Base-by-base conservation (phyloP, 23 red algal genomes). In the Chondrus crispus region DNA sequence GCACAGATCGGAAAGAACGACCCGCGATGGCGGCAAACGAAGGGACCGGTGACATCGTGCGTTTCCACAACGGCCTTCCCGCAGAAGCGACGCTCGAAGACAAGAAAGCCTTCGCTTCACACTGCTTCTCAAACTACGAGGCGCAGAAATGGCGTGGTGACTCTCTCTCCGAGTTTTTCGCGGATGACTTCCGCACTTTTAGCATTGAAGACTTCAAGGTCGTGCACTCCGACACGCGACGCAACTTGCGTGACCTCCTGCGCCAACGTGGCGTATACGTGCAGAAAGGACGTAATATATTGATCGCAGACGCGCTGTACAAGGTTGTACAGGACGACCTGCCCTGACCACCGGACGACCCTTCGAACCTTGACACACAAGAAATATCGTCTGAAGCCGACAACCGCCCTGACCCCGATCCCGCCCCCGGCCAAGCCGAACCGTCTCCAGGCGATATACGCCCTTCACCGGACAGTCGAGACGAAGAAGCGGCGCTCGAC, bases 221-320 rank as follows among this genome's bases (percentile, higher is more conserved):
- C 22, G 26, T 76, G 22, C n/a, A 38, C 38, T 41, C 71, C 43
- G 35, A 41, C 71, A 8, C 38, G n/a, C 71, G 71, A n/a, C 71
- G 71, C 19, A 38, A 76, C 71, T 24, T 76, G 26, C 71, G 71
- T 76, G 71, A 76, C 71, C 10, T 36, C 38, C 71, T 76, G 26
- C 71, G 71, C 18, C 24, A 20, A 24, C 71, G 43, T 22, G 26
- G 24, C 38, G 71, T 76, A 26, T 76, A 45, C 71, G 71, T 76
- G 20, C 71, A 20, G 37, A 76, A 76, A 47, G 1, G 71, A 6
- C 26, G 71, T 24, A 76, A 38, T 38, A 76, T 76, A 26, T 47
- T 38, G 22, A 76, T 76, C 38, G 35, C 24, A 26, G 71, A 76
- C 33, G 71, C 71, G 26, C 71, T 76, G 1, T 38, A 76, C 43